Evolutionary conservation across 441 rosid genomes (phyloP).

Genomic region (Eutrema salsugineum): DNA sequence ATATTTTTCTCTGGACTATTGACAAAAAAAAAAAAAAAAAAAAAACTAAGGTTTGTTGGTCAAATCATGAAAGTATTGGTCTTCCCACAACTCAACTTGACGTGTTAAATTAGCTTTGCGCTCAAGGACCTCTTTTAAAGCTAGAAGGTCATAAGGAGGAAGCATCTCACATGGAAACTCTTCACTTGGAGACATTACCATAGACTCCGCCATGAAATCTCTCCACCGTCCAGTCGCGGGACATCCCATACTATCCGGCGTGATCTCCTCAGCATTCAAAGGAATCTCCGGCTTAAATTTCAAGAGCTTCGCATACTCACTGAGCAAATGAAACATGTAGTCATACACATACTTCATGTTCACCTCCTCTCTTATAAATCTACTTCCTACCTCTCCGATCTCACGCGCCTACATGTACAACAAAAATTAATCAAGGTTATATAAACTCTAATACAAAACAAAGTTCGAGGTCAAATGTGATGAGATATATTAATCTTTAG

Average conservation of each 20-base stretch:
- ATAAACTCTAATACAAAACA: not conserved
- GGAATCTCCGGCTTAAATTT: slow-evolving; percentile 58
- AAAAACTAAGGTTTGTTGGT: slow-evolving; percentile 1
- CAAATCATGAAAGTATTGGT: slow-evolving; percentile 38
- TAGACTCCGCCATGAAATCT: slow-evolving; percentile 60
- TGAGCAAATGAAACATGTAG: slow-evolving; percentile 67
- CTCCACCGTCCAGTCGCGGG: slow-evolving; percentile 30
- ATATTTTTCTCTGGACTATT: too few species aligned
- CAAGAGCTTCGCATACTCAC: slow-evolving; percentile 58
- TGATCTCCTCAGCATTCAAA: slow-evolving; percentile 37
- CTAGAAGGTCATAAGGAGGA: slow-evolving; percentile 41
- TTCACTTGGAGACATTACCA: slow-evolving; percentile 50
- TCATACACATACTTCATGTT: slow-evolving; percentile 62
- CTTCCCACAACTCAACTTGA: slow-evolving; percentile 61
- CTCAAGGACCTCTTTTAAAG: slow-evolving; percentile 32
- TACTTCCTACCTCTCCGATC: slow-evolving; percentile 56
- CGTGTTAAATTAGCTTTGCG: slow-evolving; percentile 37
- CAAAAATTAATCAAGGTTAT: not conserved
- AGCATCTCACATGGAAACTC: slow-evolving; percentile 53
- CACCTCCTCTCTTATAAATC: slow-evolving; percentile 44
- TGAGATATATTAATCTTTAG: not conserved
- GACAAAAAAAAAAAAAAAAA: too few species aligned
- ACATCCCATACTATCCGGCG: slow-evolving; percentile 50
- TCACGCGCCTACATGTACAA: slow-evolving; percentile 49
- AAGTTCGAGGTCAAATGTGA: not conserved